Evolutionary conservation across 1,139 yeast species (phyloP).

Genomic region (Nakaseomyces delphensis): DNA sequence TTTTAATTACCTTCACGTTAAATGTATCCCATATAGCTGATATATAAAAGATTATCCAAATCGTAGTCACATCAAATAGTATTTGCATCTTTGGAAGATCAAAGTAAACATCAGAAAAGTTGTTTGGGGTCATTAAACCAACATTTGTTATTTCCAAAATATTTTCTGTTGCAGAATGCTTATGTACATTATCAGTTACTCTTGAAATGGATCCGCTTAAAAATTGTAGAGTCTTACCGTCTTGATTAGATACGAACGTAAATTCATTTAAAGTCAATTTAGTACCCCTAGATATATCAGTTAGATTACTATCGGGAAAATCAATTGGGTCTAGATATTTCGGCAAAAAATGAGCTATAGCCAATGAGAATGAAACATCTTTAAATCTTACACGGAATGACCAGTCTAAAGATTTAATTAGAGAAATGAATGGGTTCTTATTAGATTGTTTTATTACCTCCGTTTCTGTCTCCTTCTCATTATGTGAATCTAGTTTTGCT

Average conservation of each 20-base stretch:
- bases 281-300: conserved; percentile 22
- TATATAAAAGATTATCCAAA: conserved; percentile 26
- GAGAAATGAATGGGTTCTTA: neutral
- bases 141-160: conserved; percentile 16
- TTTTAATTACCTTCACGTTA: neutral
- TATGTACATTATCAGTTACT: conserved; percentile 16
- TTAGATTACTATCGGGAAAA: conserved; percentile 15
- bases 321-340: conserved; percentile 21
- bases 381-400: conserved; percentile 21
- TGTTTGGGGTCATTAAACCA: conserved; percentile 4
- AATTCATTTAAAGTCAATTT: conserved; percentile 19
- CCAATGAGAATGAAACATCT: conserved; percentile 19
- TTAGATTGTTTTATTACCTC: neutral
- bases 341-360: conserved; percentile 20
- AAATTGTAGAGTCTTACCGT: conserved; percentile 13
- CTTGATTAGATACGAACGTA: conserved; percentile 10
- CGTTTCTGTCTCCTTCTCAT: neutral
- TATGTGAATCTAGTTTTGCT: neutral
- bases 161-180: conserved; percentile 12
- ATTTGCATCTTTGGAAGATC: conserved; percentile 16
- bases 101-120: conserved; percentile 6
- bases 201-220: conserved; percentile 17
- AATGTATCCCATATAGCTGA: neutral
- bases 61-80: conserved; percentile 23
- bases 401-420: conserved; percentile 14